Evolutionary conservation across 140 eudicot species (phyloP).

Genomic region (Senecio squalidus): DNA sequence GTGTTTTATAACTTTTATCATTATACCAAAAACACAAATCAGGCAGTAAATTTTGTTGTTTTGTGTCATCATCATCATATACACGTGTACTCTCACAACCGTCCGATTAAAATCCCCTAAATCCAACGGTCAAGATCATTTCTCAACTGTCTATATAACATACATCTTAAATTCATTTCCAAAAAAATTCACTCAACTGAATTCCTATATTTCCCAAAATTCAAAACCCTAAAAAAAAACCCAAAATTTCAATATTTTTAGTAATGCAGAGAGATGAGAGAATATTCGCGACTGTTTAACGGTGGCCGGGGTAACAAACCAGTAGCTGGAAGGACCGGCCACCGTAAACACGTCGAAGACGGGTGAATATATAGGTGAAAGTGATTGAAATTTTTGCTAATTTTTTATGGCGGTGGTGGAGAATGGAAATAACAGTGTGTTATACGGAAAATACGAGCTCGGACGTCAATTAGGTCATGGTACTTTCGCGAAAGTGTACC

Average conservation of each 20-base stretch:
- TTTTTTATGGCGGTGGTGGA: conserved; percentile 21
- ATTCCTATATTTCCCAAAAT: not conserved
- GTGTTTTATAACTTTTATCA: not conserved
- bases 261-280: conserved; percentile 88
- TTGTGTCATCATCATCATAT: conserved; percentile 2
- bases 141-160: conserved; percentile 15
- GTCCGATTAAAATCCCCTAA: conserved; percentile 22
- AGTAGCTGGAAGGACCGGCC: conserved; percentile 58
- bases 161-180: not conserved
- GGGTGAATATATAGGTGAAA: conserved; percentile 35
- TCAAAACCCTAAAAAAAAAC: conserved; percentile 1
- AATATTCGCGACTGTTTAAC: conserved; percentile 36
- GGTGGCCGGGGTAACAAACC: conserved; percentile 29
- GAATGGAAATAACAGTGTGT: conserved; percentile 31
- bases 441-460: conserved; percentile 71
- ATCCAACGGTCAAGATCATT: conserved; percentile 21
- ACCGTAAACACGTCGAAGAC: conserved; percentile 85
- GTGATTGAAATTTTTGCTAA: not conserved
- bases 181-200: conserved; percentile 5
- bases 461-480: conserved; percentile 84
- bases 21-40: not conserved
- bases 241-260: conserved; percentile 5
- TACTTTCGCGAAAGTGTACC: conserved; percentile 77
- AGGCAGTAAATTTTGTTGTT: conserved; percentile 9
- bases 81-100: not conserved